These are phyloP conservation scores for Phaffia australis DNA, from an alignment of 768 basidiomycete species.

Conservation along the genomic window DNA sequence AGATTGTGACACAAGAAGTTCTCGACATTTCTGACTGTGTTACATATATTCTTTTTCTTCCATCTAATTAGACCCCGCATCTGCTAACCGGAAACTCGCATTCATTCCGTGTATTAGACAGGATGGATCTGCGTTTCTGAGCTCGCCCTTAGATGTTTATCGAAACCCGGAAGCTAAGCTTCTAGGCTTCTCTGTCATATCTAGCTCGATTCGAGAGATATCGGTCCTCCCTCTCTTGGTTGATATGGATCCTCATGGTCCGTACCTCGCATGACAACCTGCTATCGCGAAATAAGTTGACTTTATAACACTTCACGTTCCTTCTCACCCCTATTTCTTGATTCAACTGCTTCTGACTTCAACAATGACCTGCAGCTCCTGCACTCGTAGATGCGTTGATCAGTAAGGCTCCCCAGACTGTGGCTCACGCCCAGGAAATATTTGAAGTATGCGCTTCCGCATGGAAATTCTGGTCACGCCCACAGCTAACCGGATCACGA, in stretches of 20 bases:
- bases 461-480: neutral
- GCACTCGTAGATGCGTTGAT: slow-evolving; percentile 51
- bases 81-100: slow-evolving; percentile 42
- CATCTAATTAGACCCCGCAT: slow-evolving; percentile 48
- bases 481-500: neutral
- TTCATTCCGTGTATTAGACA: slow-evolving; percentile 67
- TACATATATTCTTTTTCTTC: slow-evolving; percentile 41
- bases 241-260: neutral
- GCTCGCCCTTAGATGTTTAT: slow-evolving; percentile 61
- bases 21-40: too few relatives aligned
- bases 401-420: slow-evolving; percentile 50
- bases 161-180: slow-evolving; percentile 54
- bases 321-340: slow-evolving; percentile 44
- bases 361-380: slow-evolving; percentile 31
- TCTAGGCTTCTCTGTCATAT: slow-evolving; percentile 65
- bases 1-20: too few relatives aligned
- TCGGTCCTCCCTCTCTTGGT: neutral
- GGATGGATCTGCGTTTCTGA: slow-evolving; percentile 46
- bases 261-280: neutral
- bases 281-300: neutral
- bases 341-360: slow-evolving; percentile 60
- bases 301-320: neutral
- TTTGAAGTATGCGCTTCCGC: slow-evolving; percentile 50
- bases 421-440: slow-evolving; percentile 51
- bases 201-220: slow-evolving; percentile 34